Evolutionary conservation across 805 yeast genomes (phyloP).

Genomic region (Kodamaea neixiangensis): DNA sequence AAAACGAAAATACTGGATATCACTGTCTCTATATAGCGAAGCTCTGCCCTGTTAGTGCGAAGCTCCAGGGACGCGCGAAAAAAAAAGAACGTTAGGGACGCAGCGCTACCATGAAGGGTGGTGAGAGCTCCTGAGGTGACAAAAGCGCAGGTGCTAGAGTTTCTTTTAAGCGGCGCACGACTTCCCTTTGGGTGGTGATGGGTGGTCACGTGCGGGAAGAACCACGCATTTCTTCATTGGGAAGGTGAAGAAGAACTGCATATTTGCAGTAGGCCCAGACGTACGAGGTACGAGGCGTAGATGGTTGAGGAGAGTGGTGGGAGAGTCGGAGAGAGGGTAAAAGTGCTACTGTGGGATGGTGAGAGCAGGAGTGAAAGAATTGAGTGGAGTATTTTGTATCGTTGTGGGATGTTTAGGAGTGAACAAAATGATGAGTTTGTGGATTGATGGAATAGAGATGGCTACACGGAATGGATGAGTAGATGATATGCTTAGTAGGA

Average conservation of each 20-base stretch:
- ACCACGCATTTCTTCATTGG: background rate
- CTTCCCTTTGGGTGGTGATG: background rate
- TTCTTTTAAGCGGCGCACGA: background rate
- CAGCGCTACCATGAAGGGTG: background rate
- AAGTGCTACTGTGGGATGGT: too few relatives aligned
- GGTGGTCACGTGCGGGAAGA: background rate
- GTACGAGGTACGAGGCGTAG: too few relatives aligned
- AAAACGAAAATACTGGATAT: constrained; percentile 8
- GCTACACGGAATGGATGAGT: too few relatives aligned
- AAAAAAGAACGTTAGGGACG: background rate
- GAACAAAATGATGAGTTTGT: too few relatives aligned
- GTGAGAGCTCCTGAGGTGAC: background rate
- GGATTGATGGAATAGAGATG: too few relatives aligned
- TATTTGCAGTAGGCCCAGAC: too few relatives aligned
- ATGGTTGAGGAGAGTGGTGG: too few relatives aligned
- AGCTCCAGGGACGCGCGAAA: background rate
- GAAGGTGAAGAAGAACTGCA: background rate
- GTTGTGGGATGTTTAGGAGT: too few relatives aligned
- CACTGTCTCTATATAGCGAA: constrained; percentile 8
- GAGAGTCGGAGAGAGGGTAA: too few relatives aligned
- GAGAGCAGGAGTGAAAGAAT: too few relatives aligned
- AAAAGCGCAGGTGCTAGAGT: background rate
- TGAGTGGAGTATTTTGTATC: too few relatives aligned
- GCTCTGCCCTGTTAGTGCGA: constrained; percentile 6
- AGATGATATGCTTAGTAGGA: too few relatives aligned